Evolutionary conservation across 495 filamentous ascomycete species (phyloP).

Genomic region (Penicillium crystallinum): DNA sequence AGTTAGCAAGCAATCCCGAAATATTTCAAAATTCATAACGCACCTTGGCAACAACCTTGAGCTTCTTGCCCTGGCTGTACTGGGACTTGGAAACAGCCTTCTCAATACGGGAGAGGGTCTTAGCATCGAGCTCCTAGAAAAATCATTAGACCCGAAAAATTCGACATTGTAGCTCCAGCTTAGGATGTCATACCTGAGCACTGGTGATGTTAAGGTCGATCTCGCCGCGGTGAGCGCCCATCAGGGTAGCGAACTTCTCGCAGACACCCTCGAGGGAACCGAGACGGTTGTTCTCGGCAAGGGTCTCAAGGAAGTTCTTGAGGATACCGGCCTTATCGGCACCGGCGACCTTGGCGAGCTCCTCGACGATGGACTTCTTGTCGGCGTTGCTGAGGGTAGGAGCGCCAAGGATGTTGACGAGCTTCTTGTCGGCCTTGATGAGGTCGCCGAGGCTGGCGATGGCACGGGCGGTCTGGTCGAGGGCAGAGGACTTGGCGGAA

Average conservation of each 20-base stretch:
- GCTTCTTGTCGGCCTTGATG: slow-evolving; percentile 76
- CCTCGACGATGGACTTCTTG: slow-evolving; percentile 76
- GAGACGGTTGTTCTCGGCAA: slow-evolving; percentile 95
- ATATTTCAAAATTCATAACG: slow-evolving; percentile 10
- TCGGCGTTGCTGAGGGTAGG: slow-evolving; percentile 72
- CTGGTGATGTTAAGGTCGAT: slow-evolving; percentile 85
- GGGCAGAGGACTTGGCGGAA: slow-evolving; percentile 74
- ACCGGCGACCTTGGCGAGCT: slow-evolving; percentile 74
- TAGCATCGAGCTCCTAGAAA: slow-evolving; percentile 78
- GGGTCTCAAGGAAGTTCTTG: slow-evolving; percentile 85
- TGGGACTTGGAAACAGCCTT: slow-evolving; percentile 80
- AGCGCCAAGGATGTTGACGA: slow-evolving; percentile 65
- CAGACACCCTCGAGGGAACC: slow-evolving; percentile 73
- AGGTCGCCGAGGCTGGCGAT: slow-evolving; percentile 63
- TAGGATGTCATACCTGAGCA: slow-evolving; percentile 62
- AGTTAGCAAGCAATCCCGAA: neutral
- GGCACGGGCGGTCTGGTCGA: slow-evolving; percentile 76
- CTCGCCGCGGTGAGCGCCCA: slow-evolving; percentile 87
- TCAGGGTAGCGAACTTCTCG: slow-evolving; percentile 81
- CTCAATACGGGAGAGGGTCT: slow-evolving; percentile 78
- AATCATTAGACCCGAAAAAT: slow-evolving; percentile 17
- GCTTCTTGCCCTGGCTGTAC: slow-evolving; percentile 90
- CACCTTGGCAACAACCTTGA: slow-evolving; percentile 92
- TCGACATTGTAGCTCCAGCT: too few relatives aligned
- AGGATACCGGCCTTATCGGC: slow-evolving; percentile 71